Base-by-base conservation (phyloP, 1,284 basidiomycete species). In the Trichosporon ovoides region DNA sequence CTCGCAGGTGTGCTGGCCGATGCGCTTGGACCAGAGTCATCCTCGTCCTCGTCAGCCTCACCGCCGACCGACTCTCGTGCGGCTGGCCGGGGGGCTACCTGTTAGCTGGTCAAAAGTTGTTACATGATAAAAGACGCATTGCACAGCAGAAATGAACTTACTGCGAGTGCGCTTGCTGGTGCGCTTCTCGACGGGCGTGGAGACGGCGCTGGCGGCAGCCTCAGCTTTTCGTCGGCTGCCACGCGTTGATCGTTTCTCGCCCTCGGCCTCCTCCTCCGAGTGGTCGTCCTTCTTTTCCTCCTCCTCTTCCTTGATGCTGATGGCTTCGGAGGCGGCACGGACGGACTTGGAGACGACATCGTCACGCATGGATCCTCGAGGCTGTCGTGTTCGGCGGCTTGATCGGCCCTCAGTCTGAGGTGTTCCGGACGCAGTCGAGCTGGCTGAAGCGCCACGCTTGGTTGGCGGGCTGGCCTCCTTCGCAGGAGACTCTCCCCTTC, bases 341-440 rank as follows among this genome's bases (percentile, higher is more conserved):
- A 67, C 69, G 22, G 63, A 55, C 51, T 70, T 73, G 16, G 66
- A 59, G 3, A 70, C 67, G 4, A 73, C 63, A 14, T 69, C 68
- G 53, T 72, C 70, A n/a, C 70, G 53, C 64, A 70, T 66, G 22
- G 43, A 48, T 7, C 60, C 62, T 37, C 64, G 56, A n/a, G 60
- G 13, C 60, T 63, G 35, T 20, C 66, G 40, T 48, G 64, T 48
- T 57, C 67, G 50, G 37, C 60, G 18, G 14, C 57, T 53, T 3
- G 54, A 48, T 5, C 48, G 52, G 9, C 52, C 52, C 16, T 58
- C 53, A 10, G 60, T 57, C 7, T 62, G 58, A 6, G 68, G 65
- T 4, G 67, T 63, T 0, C 65, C 67, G 0, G 71, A 69, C 0
- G 62, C 63, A 1, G 65, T 63, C 0, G 72, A 71, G 1, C 64